A percentile compares a stretch with the other conserved stretches of the same genome.
Evolutionary conservation across 1,284 basidiomycete genomes (phyloP).

Genomic region (Ganoderma lucidum): DNA sequence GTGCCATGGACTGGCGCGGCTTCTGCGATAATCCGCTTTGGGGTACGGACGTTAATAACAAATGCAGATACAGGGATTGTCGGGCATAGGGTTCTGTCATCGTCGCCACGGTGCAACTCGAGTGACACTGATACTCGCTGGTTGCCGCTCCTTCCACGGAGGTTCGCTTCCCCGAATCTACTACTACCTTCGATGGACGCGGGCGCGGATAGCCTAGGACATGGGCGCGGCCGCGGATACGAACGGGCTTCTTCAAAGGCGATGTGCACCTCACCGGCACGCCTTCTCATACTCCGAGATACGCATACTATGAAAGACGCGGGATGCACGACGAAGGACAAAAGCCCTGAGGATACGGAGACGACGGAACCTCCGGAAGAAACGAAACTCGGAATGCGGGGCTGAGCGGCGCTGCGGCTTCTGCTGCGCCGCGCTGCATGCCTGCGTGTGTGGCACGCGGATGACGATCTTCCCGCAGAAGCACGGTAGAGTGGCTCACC

Average conservation of each 20-base stretch:
- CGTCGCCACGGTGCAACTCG: not conserved
- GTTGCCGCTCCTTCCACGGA: not conserved
- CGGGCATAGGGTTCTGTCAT: not conserved
- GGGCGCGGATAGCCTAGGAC: not conserved
- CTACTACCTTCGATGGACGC: too few species aligned
- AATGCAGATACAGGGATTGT: not conserved
- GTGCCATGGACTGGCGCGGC: not conserved
- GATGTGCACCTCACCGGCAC: not conserved
- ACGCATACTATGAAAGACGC: not conserved
- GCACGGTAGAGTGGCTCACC: not conserved
- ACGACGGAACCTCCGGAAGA: not conserved
- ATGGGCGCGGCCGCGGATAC: not conserved
- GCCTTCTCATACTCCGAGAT: not conserved
- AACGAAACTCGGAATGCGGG: not conserved
- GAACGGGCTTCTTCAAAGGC: not conserved
- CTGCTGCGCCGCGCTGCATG: not conserved
- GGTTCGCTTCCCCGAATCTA: not conserved
- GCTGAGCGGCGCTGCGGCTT: not conserved
- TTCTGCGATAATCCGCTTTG: conserved; percentile 3
- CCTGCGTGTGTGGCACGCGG: not conserved
- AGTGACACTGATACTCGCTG: not conserved
- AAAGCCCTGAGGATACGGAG: not conserved
- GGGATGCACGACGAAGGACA: not conserved
- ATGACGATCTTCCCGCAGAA: conserved; percentile 2
- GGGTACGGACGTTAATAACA: not conserved